Evolutionary conservation across 1,139 yeast genomes (phyloP).

Genomic region (Blastobotrys capitulatus): DNA sequence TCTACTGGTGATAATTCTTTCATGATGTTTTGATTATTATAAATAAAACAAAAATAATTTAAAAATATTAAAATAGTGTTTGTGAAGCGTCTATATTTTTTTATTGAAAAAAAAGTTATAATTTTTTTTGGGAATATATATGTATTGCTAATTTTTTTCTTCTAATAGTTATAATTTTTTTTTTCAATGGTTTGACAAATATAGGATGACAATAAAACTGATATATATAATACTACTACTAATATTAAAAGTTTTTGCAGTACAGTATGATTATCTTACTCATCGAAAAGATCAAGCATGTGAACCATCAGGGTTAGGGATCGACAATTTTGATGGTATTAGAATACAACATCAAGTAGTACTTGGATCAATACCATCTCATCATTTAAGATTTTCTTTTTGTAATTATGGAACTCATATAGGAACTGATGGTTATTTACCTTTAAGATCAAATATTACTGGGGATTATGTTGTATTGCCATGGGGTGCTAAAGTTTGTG

Average conservation of each 20-base stretch:
- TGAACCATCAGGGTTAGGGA: conserved; percentile 19
- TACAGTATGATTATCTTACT: conserved; percentile 2
- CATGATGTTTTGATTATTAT: too few species aligned
- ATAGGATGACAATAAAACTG: too few species aligned
- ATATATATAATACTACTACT: too few species aligned
- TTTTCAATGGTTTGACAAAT: too few species aligned
- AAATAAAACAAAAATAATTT: too few species aligned
- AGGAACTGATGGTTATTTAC: conserved; percentile 23
- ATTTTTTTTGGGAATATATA: too few species aligned
- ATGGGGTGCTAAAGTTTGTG: conserved; percentile 25
- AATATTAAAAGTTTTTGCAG: neutral
- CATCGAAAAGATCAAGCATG: conserved; percentile 14
- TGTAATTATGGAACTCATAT: conserved; percentile 12
- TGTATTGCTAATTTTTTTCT: too few species aligned
- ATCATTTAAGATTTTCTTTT: conserved; percentile 20
- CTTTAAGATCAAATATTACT: conserved; percentile 12
- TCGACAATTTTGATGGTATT: conserved; percentile 23
- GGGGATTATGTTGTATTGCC: conserved; percentile 17
- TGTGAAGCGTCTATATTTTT: too few species aligned
- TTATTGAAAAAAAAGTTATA: too few species aligned
- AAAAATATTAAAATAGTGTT: too few species aligned
- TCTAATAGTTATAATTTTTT: too few species aligned
- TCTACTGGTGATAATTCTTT: too few species aligned
- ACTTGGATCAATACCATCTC: conserved; percentile 15
- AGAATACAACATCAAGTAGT: conserved; percentile 26